Percentiles rank a stretch among this genome's conserved stretches.
Conservation (phyloP, 2,329 filamentous ascomycete genomes). For the Calonectria ilicicola region DNA sequence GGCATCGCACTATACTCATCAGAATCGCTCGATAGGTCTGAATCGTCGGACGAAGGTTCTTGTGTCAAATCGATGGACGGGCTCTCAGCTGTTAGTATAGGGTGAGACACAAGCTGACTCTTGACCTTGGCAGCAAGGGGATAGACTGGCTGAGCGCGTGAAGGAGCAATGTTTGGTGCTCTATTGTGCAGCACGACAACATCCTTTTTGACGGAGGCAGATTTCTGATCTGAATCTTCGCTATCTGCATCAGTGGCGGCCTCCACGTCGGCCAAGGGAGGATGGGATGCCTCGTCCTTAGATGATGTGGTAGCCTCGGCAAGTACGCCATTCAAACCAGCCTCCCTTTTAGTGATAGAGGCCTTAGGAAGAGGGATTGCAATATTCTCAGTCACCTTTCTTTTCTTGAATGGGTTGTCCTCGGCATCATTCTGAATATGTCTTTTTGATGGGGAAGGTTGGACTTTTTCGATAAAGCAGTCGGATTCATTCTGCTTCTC, state of each 20-base stretch:
- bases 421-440: not conserved
- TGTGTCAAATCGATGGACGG: not conserved
- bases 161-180: no score
- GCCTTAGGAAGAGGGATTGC: not conserved
- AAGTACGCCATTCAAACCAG: slow-evolving; percentile 24
- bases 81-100: not conserved
- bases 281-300: not conserved
- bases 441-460: slow-evolving; percentile 23
- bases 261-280: not conserved
- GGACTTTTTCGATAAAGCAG: slow-evolving; percentile 32
- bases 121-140: not conserved
- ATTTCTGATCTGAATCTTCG: slow-evolving; percentile 8
- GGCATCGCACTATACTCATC: not conserved
- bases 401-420: slow-evolving; percentile 27
- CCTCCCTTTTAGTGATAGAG: not conserved
- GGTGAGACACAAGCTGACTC: not conserved
- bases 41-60: not conserved
- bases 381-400: slow-evolving; percentile 9
- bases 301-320: slow-evolving; percentile 11
- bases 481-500: slow-evolving; percentile 26
- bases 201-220: not conserved
- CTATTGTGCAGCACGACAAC: not conserved
- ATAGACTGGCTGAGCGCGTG: not conserved
- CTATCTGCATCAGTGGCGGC: not conserved
- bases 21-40: not conserved